phyloP scores from a whole-genome alignment of 768 basidiomycete species.

The Neoboletus subvelutipes region DNA sequence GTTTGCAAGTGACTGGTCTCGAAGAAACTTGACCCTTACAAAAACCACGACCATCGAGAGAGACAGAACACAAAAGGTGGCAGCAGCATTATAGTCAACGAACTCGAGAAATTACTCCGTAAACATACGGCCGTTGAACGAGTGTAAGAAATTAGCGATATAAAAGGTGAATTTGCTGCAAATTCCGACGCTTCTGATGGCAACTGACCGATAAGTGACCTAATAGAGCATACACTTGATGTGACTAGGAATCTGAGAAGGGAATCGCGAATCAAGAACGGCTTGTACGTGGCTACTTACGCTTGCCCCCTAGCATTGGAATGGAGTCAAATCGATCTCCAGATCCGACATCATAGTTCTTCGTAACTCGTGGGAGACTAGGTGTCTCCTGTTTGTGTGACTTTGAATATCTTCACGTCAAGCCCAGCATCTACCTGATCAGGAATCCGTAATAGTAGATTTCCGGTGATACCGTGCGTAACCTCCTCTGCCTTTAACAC shows the following conservation, averaged over 20 bases:
- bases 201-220: constrained; percentile 1
- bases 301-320: neutral
- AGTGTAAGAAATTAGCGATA: neutral
- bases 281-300: neutral
- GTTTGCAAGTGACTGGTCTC: neutral
- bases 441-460: constrained; percentile 25
- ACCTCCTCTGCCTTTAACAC: constrained; percentile 33
- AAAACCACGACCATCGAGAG: neutral
- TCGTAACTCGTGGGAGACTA: constrained; percentile 4
- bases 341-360: constrained; percentile 17
- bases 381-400: constrained; percentile 26
- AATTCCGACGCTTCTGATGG: neutral
- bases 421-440: constrained; percentile 36
- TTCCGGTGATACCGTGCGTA: constrained; percentile 2
- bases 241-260: constrained; percentile 7
- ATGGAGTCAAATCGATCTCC: constrained; percentile 10
- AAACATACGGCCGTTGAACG: neutral
- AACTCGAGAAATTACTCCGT: neutral
- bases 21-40: neutral
- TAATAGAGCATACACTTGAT: constrained; percentile 2
- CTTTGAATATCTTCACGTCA: constrained; percentile 46
- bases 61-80: neutral
- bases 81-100: neutral
- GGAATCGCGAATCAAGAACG: constrained; percentile 11
- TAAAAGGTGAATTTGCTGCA: constrained; percentile 4